Conservation (phyloP, 2,329 filamentous ascomycete species). For the Bipolaris gigantea region DNA sequence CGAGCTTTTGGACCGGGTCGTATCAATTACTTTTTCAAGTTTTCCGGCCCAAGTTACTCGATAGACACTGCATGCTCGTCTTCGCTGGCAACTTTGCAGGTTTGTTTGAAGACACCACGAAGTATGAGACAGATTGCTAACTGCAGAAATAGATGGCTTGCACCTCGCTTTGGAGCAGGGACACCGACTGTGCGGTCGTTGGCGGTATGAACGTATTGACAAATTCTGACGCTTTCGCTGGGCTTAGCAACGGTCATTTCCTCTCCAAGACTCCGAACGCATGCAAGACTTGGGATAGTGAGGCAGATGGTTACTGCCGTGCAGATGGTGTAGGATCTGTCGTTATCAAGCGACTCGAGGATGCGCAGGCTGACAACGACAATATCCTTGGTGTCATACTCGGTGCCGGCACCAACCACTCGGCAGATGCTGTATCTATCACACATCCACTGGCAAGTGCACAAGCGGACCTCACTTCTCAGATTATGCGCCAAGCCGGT, state of each 20-base stretch:
- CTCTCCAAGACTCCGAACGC: neutral
- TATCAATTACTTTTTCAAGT: constrained; percentile 46
- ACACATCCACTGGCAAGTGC: constrained; percentile 26
- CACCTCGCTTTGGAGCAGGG: constrained; percentile 13
- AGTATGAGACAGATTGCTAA: too few relatives aligned
- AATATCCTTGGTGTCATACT: constrained; percentile 34
- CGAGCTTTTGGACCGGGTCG: constrained; percentile 59
- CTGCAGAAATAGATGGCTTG: too few relatives aligned
- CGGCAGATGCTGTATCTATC: constrained; percentile 34
- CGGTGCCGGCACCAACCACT: constrained; percentile 34
- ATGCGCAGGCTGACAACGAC: constrained; percentile 34
- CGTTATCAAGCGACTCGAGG: constrained; percentile 31
- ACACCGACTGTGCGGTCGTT: constrained; percentile 26
- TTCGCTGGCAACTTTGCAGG: constrained; percentile 28
- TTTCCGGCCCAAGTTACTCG: constrained; percentile 48
- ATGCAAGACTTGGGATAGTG: neutral
- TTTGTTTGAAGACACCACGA: too few relatives aligned
- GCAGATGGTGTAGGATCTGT: constrained; percentile 16
- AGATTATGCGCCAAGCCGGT: constrained; percentile 34
- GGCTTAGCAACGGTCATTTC: neutral
- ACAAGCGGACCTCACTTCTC: constrained; percentile 18
- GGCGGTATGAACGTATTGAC: constrained; percentile 26
- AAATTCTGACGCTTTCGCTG: neutral
- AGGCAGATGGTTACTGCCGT: constrained; percentile 2
- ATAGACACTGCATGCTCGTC: constrained; percentile 46